Base-by-base conservation (phyloP, 768 basidiomycete species). In the Xerocomus brunneocitrinus region DNA sequence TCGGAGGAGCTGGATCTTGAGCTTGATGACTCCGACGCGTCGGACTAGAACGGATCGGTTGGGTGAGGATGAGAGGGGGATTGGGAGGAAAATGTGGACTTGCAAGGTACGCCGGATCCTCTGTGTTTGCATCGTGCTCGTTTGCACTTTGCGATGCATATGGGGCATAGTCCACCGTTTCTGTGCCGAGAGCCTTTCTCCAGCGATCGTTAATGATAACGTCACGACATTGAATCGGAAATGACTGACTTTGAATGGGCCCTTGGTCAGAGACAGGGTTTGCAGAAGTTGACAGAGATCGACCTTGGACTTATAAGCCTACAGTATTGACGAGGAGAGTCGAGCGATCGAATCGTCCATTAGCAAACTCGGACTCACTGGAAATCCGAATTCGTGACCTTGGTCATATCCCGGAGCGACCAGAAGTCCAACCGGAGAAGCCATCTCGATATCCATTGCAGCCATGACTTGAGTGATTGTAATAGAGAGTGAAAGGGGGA, bases 261-360 rank as follows among this genome's bases (percentile, higher is more conserved):
- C 63, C 69, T 65, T 73, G 53, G 50, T 75, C 9, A 82, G 67
- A 46, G 75, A 76, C 77, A 84, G 76, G 14, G 74, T 73, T 47
- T 78, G 75, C 35, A 84, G 53, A 0, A 83, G 68, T 44, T 75
- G 72, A 61, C 82, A 83, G 27, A 84, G 70, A 64, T 83, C 79
- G 53, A 78, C 65, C 6, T 71, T 67, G 16, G 67, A 49, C 38
- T 62, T 61, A 54, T 63, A 71, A 40, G 56, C 52, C 68, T 69
- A 39, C 10, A 38, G 12, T 13, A 28, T 24, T 19, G 5, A 24
- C 13, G 36, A 36, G 31, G 40, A 46, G 55, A 38, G 61, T 44
- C 36, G 49, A 56, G 34, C 3, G 41, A 51, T 45, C 1, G 8
- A 27, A 19, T 30, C 34, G 5, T 44, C 8, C 34, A 25, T 19